Conservation (phyloP, 1,284 basidiomycete genomes). For the Moniliophthora roreri region DNA sequence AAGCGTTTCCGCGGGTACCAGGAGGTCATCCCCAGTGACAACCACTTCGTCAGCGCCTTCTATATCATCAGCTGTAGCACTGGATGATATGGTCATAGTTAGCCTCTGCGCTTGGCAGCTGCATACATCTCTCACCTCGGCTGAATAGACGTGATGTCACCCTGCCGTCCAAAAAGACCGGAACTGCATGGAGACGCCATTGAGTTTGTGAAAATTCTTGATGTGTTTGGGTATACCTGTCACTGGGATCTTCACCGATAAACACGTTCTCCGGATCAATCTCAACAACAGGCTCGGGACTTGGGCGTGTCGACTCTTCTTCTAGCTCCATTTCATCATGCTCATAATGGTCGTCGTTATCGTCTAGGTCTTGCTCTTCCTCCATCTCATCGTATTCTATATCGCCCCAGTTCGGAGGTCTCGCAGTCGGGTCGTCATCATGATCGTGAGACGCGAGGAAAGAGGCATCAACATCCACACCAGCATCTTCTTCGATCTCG, state of each 20-base stretch:
- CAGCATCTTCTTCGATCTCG: constrained; percentile 23
- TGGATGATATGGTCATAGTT: no score
- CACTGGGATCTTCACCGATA: not conserved
- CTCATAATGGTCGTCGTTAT: no score
- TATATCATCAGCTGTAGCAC: no score
- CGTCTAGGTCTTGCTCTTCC: not conserved
- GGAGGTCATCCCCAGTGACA: no score
- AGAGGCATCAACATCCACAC: constrained; percentile 23
- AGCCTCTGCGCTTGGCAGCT: no score
- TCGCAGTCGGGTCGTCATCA: constrained; percentile 24
- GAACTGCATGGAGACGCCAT: no score
- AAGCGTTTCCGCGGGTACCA: no score
- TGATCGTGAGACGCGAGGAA: constrained; percentile 20
- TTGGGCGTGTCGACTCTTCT: not conserved
- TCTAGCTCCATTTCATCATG: not conserved
- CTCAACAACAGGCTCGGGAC: not conserved
- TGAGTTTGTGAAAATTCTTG: no score
- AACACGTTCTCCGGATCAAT: not conserved
- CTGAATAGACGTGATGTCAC: no score
- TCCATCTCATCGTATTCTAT: constrained; percentile 1
- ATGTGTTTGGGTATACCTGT: not conserved
- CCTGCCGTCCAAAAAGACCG: no score
- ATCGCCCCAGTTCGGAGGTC: not conserved
- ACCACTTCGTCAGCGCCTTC: no score
- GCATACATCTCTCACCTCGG: no score